Conservation (phyloP, 768 basidiomycete genomes). For the Termitomyces sp. region DNA sequence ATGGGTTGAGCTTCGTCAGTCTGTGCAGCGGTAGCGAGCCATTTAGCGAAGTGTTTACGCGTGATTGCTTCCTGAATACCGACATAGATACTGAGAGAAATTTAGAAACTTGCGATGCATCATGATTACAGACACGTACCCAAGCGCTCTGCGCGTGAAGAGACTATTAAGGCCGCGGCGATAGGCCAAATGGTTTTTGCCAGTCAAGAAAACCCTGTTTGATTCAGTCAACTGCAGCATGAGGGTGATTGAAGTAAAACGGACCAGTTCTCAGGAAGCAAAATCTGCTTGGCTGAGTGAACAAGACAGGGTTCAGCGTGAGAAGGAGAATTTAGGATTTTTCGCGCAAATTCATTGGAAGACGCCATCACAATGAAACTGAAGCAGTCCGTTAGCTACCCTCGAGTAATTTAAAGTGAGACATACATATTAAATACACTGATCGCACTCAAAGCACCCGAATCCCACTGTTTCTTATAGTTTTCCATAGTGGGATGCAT, state of each 20-base stretch:
- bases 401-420: background rate
- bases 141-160: conserved; percentile 91
- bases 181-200: conserved; percentile 91
- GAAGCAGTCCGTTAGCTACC: conserved; percentile 3
- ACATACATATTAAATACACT: conserved; percentile 97
- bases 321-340: conserved; percentile 91
- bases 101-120: background rate
- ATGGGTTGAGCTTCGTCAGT: conserved; percentile 50
- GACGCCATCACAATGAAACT: conserved; percentile 99
- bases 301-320: conserved; percentile 95
- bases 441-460: conserved; percentile 79
- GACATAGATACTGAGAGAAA: conserved; percentile 63
- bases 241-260: conserved; percentile 6
- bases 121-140: conserved; percentile 37
- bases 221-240: background rate
- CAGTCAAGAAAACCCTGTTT: conserved; percentile 91
- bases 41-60: conserved; percentile 66
- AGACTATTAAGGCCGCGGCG: conserved; percentile 85
- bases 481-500: conserved; percentile 86
- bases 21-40: conserved; percentile 56
- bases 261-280: conserved; percentile 84
- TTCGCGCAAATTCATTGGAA: conserved; percentile 87
- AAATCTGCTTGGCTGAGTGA: conserved; percentile 81
- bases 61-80: conserved; percentile 78
- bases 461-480: conserved; percentile 91